These are phyloP conservation scores for Acanthamoeba culbertsoni DNA, from an alignment of 208 protist genomes.

Conservation along the genomic window DNA sequence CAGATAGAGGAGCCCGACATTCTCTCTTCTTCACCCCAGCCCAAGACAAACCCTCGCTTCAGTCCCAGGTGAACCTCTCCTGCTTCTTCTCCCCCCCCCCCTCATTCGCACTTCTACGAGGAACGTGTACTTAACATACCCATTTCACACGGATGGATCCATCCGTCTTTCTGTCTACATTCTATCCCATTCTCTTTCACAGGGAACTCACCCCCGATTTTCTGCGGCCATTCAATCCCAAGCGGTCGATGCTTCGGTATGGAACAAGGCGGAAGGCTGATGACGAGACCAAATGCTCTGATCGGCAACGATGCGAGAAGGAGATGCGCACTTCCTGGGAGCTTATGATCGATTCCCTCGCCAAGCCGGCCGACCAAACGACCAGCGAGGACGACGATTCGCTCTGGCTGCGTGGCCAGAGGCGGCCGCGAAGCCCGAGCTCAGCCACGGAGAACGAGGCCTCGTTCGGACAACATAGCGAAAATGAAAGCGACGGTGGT, in stretches of 20 bases:
- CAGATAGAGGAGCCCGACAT: background rate
- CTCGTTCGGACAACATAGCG: background rate
- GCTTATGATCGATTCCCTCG: conserved; percentile 1
- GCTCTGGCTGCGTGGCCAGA: background rate
- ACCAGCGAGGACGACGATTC: background rate
- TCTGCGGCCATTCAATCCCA: background rate
- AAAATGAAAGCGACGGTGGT: background rate
- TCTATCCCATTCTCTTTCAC: no score
- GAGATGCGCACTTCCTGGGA: conserved; percentile 35
- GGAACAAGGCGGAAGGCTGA: background rate
- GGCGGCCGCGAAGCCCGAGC: background rate
- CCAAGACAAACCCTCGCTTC: conserved; percentile 22
- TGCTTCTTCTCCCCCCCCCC: background rate
- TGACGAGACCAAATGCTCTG: background rate
- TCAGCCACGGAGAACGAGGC: background rate
- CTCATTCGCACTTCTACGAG: no score
- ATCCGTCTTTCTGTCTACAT: no score
- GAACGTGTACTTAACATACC: no score
- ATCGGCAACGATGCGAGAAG: background rate
- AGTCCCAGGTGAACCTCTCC: background rate
- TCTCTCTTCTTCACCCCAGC: background rate
- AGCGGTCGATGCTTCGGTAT: background rate
- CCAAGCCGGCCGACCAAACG: background rate
- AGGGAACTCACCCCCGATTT: conserved; percentile 10
- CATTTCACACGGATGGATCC: no score